phyloP scores from a whole-genome alignment of 345 rosid species.

The Eutrema japonicum region DNA sequence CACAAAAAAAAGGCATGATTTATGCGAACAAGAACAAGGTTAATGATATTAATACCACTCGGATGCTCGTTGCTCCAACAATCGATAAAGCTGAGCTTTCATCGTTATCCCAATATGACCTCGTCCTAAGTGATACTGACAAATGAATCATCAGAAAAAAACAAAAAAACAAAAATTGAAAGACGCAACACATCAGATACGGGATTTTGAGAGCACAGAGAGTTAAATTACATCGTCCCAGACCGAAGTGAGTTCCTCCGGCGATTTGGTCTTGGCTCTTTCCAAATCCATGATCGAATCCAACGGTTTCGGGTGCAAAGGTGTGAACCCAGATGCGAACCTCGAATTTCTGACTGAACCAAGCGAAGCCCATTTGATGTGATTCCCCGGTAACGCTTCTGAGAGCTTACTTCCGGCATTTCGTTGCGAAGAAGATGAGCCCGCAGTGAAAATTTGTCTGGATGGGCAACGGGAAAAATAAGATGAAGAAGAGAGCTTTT shows the following conservation, averaged over 20 bases:
- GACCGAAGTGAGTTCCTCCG: conserved; percentile 78
- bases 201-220: not conserved
- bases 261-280: conserved; percentile 64
- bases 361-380: conserved; percentile 65
- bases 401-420: conserved; percentile 25
- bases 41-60: conserved; percentile 61
- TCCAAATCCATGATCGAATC: conserved; percentile 84
- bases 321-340: conserved; percentile 84
- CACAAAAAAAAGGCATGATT: not conserved
- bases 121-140: conserved; percentile 88
- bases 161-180: conserved; percentile 12
- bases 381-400: conserved; percentile 54
- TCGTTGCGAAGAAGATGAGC: conserved; percentile 33
- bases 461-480: conserved; percentile 28
- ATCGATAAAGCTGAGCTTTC: conserved; percentile 72
- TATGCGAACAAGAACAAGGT: conserved; percentile 19
- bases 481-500: conserved; percentile 30
- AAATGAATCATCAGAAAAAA: conserved; percentile 19
- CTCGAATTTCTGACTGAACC: conserved; percentile 72
- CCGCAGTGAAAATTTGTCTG: conserved; percentile 37
- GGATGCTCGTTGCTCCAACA: conserved; percentile 77
- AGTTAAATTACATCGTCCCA: conserved; percentile 77
- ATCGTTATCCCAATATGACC: conserved; percentile 79
- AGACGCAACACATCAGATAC: not conserved
- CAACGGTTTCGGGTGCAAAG: conserved; percentile 81